Evolutionary conservation across 768 basidiomycete species (phyloP).

Genomic region (Kwoniella europaea): DNA sequence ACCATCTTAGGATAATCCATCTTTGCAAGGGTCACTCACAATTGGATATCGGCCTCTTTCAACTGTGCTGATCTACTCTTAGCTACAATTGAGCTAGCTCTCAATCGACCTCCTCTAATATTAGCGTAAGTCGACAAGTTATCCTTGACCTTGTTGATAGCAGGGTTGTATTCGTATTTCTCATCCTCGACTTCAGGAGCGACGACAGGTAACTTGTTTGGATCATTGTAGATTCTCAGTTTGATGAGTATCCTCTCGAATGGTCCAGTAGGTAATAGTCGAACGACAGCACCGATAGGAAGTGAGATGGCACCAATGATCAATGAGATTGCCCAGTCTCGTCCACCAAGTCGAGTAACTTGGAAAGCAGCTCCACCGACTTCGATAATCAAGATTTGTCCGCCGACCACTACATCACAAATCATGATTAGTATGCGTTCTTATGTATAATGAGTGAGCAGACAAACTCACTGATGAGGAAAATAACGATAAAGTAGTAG

Average conservation of each 20-base stretch:
- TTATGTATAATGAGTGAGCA: no score
- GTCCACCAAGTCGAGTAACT: constrained; percentile 75
- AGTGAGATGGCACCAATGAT: constrained; percentile 85
- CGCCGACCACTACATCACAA: constrained; percentile 71
- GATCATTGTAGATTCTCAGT: constrained; percentile 68
- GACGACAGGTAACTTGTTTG: constrained; percentile 69
- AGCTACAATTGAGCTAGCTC: constrained; percentile 81
- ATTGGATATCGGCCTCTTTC: constrained; percentile 56
- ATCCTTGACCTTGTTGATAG: constrained; percentile 80
- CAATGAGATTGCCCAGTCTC: constrained; percentile 92
- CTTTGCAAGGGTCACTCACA: constrained; percentile 12
- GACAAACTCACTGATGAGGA: constrained; percentile 71
- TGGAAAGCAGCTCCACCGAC: constrained; percentile 90
- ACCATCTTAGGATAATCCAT: no score
- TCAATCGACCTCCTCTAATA: constrained; percentile 74
- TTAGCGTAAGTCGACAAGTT: constrained; percentile 75
- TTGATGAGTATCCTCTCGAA: constrained; percentile 69
- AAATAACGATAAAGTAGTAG: constrained; percentile 82
- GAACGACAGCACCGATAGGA: constrained; percentile 81
- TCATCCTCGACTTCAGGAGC: constrained; percentile 64
- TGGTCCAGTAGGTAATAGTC: constrained; percentile 77
- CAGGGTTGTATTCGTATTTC: constrained; percentile 63
- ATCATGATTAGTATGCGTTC: not conserved
- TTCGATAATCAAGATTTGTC: constrained; percentile 87
- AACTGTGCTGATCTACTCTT: constrained; percentile 71